Evolutionary conservation across 2,329 filamentous ascomycete genomes (phyloP), one percentile per base, ranked within the genome.

Genomic region (Colletotrichum aenigma): DNA sequence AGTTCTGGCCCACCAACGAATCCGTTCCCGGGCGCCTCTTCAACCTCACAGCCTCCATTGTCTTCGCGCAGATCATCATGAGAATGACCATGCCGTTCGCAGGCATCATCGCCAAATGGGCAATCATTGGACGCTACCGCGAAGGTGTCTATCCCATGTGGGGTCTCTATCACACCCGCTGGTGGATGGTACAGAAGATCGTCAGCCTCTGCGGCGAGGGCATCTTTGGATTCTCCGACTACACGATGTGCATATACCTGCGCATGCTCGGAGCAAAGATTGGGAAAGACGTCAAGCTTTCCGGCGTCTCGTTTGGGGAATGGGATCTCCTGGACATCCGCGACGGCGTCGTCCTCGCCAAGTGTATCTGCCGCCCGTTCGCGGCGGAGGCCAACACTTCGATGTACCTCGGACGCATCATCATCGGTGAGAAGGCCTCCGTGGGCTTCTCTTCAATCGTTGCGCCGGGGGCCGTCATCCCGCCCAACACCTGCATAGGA

Each of bases 121-220:
- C 88, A 7, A 83, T 91, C 67, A 88, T 91, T 56, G 90, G 90
- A 13, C 85, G 86, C 2, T 88, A 90, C 79, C 84, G 83, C 43
- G 86, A 89, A 79, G 90, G 90, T 1, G 79, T 90, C 4, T 91
- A 89, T 78, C 89, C 90, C 3, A 92, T 92, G 90, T 92, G 90
- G 90, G 89, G 89, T 2, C 76, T 80, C 2, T 91, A 91, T 78
- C 90, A 91, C 79, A 91, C 88, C 0, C 85, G 89, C 10, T 92
- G 90, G 90, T 92, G 90, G 90, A 78, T 91, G 70, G 86, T 87
- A 2, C 87, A 91, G 79, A 91, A 91, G 82, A 86, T 87, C 24
- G 83, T 89, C 4, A 84, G 85, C 43, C 82, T 91, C 15, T 86
- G 85, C 71, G 90, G 89, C 18, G 85, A 84, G 72, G 89, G 89